Conservation (phyloP, 2,329 filamentous ascomycete genomes). For the Penicillium sp. region DNA sequence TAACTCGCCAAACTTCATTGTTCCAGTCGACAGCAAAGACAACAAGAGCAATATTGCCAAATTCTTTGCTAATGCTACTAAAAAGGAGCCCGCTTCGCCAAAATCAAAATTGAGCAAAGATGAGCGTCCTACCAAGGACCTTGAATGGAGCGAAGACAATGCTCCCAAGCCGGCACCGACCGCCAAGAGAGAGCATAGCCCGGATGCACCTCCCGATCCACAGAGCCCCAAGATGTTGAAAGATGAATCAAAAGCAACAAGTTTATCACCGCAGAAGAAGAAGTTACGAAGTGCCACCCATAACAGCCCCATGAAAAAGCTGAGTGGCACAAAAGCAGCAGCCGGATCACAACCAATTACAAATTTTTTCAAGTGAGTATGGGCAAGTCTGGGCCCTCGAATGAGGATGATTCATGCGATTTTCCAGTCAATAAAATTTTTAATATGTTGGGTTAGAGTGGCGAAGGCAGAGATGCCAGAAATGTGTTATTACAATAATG, state of each 20-base stretch:
- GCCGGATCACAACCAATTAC: constrained; percentile 57
- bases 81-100: constrained; percentile 37
- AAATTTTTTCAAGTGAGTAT: constrained; percentile 48
- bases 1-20: constrained; percentile 78
- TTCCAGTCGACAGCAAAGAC: constrained; percentile 79
- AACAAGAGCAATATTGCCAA: constrained; percentile 95
- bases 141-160: constrained; percentile 40
- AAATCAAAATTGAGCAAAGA: constrained; percentile 27
- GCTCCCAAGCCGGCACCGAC: constrained; percentile 50
- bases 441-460: not conserved
- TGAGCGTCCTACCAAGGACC: constrained; percentile 3
- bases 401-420: not conserved
- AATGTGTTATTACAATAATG: not conserved
- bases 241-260: constrained; percentile 13
- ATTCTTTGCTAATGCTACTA: constrained; percentile 70
- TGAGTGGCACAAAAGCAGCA: constrained; percentile 42
- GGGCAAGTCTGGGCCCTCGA: not conserved
- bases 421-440: not conserved
- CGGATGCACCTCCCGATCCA: constrained; percentile 26
- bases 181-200: constrained; percentile 52
- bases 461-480: not conserved
- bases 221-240: constrained; percentile 30
- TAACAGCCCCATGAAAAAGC: constrained; percentile 53
- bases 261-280: constrained; percentile 45
- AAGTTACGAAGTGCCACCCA: constrained; percentile 60